A percentile compares a stretch with the other conserved stretches of the same genome.
These are phyloP conservation scores for Lentinula sp. DNA, from an alignment of 768 basidiomycete species.

Conservation along the genomic window DNA sequence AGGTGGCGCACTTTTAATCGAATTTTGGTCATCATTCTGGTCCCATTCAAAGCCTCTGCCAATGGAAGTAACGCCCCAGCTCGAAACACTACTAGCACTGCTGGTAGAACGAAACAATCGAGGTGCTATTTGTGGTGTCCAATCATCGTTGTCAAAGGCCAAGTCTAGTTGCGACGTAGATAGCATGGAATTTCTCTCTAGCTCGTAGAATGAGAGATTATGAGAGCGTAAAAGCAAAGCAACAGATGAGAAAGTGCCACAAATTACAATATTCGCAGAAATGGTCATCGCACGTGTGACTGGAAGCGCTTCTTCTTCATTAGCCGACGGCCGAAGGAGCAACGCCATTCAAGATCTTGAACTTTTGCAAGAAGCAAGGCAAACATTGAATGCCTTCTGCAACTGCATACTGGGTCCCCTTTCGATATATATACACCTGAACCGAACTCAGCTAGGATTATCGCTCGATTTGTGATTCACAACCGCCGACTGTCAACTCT, in stretches of 20 bases:
- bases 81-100: constrained; percentile 46
- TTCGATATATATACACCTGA: too few relatives aligned
- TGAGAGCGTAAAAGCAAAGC: neutral
- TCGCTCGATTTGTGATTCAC: too few relatives aligned
- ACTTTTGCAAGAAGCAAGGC: too few relatives aligned
- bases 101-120: constrained; percentile 49
- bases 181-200: constrained; percentile 36
- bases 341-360: neutral
- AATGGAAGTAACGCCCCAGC: constrained; percentile 83
- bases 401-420: too few relatives aligned
- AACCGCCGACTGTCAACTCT: too few relatives aligned
- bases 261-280: neutral
- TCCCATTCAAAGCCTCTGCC: constrained; percentile 81
- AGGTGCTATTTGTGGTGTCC: constrained; percentile 47
- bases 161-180: constrained; percentile 54
- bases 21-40: constrained; percentile 25
- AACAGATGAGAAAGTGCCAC: neutral
- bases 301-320: neutral
- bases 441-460: too few relatives aligned
- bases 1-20: neutral
- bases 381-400: too few relatives aligned
- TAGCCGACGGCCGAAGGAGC: neutral
- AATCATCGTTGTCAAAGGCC: constrained; percentile 66
- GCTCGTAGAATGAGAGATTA: neutral
- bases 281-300: neutral